A percentile compares a stretch with the other conserved stretches of the same genome.
Evolutionary conservation across 768 basidiomycete genomes (phyloP).

Genomic region (Amanita rimosa): DNA sequence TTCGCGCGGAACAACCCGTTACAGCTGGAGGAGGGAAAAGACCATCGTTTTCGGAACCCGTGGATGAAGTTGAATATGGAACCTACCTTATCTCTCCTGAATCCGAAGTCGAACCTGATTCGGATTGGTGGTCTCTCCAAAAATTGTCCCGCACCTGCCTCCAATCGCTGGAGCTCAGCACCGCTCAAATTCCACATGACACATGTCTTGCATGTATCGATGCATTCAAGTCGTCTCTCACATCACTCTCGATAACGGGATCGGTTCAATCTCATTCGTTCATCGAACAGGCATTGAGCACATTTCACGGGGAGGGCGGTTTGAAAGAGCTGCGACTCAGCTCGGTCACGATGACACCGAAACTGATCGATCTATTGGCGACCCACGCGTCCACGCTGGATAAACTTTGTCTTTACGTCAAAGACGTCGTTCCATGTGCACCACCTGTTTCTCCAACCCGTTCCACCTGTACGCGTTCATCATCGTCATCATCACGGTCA

Average conservation of each 20-base stretch:
- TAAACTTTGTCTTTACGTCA: slow-evolving; percentile 26
- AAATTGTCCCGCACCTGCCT: slow-evolving; percentile 17
- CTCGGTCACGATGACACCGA: slow-evolving; percentile 27
- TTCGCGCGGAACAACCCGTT: slow-evolving; percentile 32
- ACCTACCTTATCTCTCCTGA: slow-evolving; percentile 18
- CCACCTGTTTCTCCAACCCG: neutral
- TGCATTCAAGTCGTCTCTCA: slow-evolving; percentile 23
- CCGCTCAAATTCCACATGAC: slow-evolving; percentile 23
- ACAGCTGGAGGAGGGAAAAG: slow-evolving; percentile 4
- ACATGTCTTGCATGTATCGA: slow-evolving; percentile 22
- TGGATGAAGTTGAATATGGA: neutral
- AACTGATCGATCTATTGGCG: slow-evolving; percentile 30
- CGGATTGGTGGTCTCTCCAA: slow-evolving; percentile 15
- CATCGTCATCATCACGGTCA: neutral
- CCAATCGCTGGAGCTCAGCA: slow-evolving; percentile 23
- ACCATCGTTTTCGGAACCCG: neutral
- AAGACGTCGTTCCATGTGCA: slow-evolving; percentile 21
- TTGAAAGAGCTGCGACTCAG: slow-evolving; percentile 26
- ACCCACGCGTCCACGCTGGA: slow-evolving; percentile 21
- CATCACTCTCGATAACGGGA: slow-evolving; percentile 28
- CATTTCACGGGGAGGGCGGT: slow-evolving; percentile 13
- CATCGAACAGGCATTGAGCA: slow-evolving; percentile 19
- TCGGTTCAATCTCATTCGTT: slow-evolving; percentile 24
- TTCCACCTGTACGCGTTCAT: neutral
- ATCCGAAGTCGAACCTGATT: slow-evolving; percentile 18